Percentiles rank a stretch among this genome's conserved stretches.
phyloP scores from a whole-genome alignment of 2,329 filamentous ascomycete species.

The Plenodomus lindquistii region DNA sequence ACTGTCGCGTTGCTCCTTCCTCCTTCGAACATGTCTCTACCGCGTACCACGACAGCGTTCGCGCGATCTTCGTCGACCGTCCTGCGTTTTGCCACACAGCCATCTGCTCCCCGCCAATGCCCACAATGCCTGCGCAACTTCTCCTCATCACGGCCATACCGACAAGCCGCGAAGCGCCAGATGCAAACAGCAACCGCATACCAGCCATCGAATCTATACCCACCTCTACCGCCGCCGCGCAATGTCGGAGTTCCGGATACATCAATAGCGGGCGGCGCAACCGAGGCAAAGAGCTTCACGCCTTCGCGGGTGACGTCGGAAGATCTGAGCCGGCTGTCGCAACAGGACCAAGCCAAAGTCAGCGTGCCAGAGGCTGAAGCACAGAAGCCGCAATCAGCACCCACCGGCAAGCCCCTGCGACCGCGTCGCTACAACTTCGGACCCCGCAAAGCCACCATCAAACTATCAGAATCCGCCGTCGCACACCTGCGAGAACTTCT shows the following conservation, averaged over 20 bases:
- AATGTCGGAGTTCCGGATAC: slow-evolving; percentile 63
- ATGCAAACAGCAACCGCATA: slow-evolving; percentile 70
- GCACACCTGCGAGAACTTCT: slow-evolving; percentile 76
- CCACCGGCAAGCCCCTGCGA: slow-evolving; percentile 50
- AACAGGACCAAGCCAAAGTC: slow-evolving; percentile 42
- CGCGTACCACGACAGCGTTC: slow-evolving; percentile 28
- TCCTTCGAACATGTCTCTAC: slow-evolving; percentile 36
- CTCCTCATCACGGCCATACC: slow-evolving; percentile 44
- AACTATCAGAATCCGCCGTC: slow-evolving; percentile 78
- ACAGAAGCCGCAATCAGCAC: slow-evolving; percentile 62
- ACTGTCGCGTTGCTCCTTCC: background rate
- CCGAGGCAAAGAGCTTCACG: slow-evolving; percentile 53
- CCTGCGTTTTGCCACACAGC: slow-evolving; percentile 30
- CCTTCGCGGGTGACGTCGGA: slow-evolving; percentile 46
- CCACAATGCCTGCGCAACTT: slow-evolving; percentile 53
- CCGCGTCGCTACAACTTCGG: slow-evolving; percentile 69
- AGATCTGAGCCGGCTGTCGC: slow-evolving; percentile 16
- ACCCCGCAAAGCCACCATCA: slow-evolving; percentile 89
- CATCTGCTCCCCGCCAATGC: slow-evolving; percentile 38
- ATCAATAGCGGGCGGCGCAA: slow-evolving; percentile 60
- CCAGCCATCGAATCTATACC: slow-evolving; percentile 62
- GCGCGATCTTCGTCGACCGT: slow-evolving; percentile 28
- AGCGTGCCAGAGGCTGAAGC: slow-evolving; percentile 66
- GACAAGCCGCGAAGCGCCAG: slow-evolving; percentile 42
- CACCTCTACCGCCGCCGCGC: slow-evolving; percentile 58